Evolutionary conservation across 352 stramenopile species (phyloP), one percentile per base, ranked within the genome.

Genomic region (Phytopythium ostracodes): DNA sequence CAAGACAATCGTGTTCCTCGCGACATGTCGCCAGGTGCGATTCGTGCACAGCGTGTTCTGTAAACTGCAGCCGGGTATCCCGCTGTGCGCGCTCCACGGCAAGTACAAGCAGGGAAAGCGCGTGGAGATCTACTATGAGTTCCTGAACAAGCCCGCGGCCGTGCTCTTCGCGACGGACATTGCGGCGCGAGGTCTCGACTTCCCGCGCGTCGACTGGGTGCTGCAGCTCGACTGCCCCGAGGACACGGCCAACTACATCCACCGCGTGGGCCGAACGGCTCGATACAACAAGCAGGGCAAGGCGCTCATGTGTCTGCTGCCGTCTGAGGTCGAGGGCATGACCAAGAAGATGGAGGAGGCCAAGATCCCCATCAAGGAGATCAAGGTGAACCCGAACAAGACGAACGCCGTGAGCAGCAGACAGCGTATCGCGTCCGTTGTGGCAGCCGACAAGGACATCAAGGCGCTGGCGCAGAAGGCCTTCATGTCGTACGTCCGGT

Each of bases 151-250:
- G 25, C 86, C 86, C 0, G 81, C 88, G n/a, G 84, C 81, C 17
- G 96, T 99, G 42, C 66, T 99, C 14, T 99, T 99, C 72, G 95
- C 96, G 7, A 99, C 98, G 0, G 98, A 99, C 73, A 97, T 99
- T 59, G 98, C 97, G 0, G 92, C 97, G 9, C 84, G 98, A 43
- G 98, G 98, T 31, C 81, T 99, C 22, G 98, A 99, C 66, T 99
- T 99, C 77, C 97, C 97, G 14, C 79, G 91, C 40, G 96, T 99
- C 20, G 97, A 99, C 81, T 99, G 98, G 98, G 97, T 99, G n/a
- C 60, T 97, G 54, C 88, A 98, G 75, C 87, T 98, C 7, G 98
- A 99, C 76, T 98, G 94, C 33, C 98, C 98, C 0, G 97, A 99
- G 78, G 97, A 99, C 76, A 80, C 88, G 0, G 88, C 89, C 27